A percentile compares a stretch with the other conserved stretches of the same genome.
Conservation (phyloP, 192 early-diverging fungal species). For the Gaertneriomyces semiglobifer region DNA sequence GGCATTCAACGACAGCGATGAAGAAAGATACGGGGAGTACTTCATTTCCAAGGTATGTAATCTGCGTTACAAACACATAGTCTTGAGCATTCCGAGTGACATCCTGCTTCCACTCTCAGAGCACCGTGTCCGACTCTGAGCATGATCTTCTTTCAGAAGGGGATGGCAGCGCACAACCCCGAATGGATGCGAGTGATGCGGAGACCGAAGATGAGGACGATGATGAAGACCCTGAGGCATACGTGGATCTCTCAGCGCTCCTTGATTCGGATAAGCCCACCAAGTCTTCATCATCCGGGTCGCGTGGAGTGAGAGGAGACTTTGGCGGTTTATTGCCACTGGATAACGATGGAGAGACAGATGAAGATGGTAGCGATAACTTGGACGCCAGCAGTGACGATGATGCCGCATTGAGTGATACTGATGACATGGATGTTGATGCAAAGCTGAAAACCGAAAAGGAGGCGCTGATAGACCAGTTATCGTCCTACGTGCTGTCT, state of each 20-base stretch:
- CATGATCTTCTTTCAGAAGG: constrained; percentile 30
- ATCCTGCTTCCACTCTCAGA: not conserved
- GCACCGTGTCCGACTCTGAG: not conserved
- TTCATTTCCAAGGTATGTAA: constrained; percentile 44
- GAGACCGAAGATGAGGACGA: constrained; percentile 43
- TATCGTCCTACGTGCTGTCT: constrained; percentile 48
- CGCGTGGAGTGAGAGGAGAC: not conserved
- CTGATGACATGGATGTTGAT: constrained; percentile 11
- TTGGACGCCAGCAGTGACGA: constrained; percentile 41
- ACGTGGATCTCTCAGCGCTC: constrained; percentile 65
- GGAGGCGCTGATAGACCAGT: constrained; percentile 23
- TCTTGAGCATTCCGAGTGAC: not conserved
- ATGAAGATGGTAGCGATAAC: constrained; percentile 29
- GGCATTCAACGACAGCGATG: constrained; percentile 81
- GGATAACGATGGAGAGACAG: constrained; percentile 27
- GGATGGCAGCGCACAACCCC: constrained; percentile 15
- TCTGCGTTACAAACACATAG: not conserved
- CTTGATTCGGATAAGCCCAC: constrained; percentile 32
- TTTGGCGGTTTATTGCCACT: constrained; percentile 10
- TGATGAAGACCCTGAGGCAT: constrained; percentile 48
- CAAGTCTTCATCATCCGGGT: too few species aligned
- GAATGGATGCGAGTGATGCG: constrained; percentile 34
- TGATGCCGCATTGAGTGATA: constrained; percentile 39
- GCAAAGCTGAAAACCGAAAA: constrained; percentile 26
- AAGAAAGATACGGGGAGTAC: constrained; percentile 75